Conservation (phyloP, 1,139 yeast genomes). For the Nakaseomyces glabratus region DNA sequence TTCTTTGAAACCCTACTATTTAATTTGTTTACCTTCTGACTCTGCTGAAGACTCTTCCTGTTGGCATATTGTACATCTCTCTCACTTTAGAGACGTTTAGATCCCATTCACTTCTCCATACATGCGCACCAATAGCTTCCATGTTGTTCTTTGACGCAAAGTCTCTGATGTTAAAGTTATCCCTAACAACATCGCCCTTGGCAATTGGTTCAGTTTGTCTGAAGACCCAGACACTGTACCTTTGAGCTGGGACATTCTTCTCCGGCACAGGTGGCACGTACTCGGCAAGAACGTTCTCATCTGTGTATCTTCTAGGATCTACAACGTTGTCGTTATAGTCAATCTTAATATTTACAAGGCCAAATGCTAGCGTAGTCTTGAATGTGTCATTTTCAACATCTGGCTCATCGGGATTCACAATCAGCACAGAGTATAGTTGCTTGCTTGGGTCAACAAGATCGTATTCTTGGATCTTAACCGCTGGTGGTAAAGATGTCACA, state of each 20-base stretch:
- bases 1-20: too few relatives aligned
- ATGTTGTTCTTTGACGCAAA: slow-evolving; percentile 51
- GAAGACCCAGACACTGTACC: slow-evolving; percentile 87
- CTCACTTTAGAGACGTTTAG: slow-evolving; percentile 62
- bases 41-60: slow-evolving; percentile 67
- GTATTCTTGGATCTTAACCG: slow-evolving; percentile 65
- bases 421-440: slow-evolving; percentile 58
- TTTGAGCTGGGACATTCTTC: slow-evolving; percentile 71
- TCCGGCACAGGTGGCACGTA: slow-evolving; percentile 86
- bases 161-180: slow-evolving; percentile 59
- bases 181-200: slow-evolving; percentile 29
- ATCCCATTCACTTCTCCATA: slow-evolving; percentile 86
- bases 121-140: slow-evolving; percentile 79
- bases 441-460: slow-evolving; percentile 39
- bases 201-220: slow-evolving; percentile 42
- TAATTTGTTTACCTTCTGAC: slow-evolving; percentile 34
- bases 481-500: slow-evolving; percentile 67
- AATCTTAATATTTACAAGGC: slow-evolving; percentile 59
- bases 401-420: slow-evolving; percentile 91
- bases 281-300: slow-evolving; percentile 34
- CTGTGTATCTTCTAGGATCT: slow-evolving; percentile 40
- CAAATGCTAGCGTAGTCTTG: slow-evolving; percentile 70
- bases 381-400: slow-evolving; percentile 61
- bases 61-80: slow-evolving; percentile 57
- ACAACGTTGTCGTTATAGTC: slow-evolving; percentile 52